Conservation (phyloP, 2,329 filamentous ascomycete genomes). For the Stagonosporopsis vannaccii region DNA sequence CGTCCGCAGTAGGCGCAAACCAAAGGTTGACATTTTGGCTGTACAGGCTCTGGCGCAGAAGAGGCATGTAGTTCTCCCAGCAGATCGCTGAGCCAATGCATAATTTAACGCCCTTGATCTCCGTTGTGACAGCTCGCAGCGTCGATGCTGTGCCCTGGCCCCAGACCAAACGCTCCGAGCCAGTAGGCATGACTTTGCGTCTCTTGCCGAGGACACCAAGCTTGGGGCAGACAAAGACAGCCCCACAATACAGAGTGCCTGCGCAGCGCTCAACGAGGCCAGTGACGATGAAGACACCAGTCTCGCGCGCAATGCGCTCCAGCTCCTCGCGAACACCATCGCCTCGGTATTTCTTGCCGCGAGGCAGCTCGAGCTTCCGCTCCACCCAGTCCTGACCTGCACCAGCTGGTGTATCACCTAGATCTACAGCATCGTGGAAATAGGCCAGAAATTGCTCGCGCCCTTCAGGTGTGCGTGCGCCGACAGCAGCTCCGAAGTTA, state of each 20-base stretch:
- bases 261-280: constrained; percentile 82
- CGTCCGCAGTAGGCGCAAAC: constrained; percentile 88
- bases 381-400: constrained; percentile 76
- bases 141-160: constrained; percentile 83
- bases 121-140: constrained; percentile 78
- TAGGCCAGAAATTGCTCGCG: constrained; percentile 84
- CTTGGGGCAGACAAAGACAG: constrained; percentile 80
- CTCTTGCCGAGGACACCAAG: constrained; percentile 81
- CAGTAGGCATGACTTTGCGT: constrained; percentile 93
- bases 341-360: constrained; percentile 61
- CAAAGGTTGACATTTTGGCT: constrained; percentile 91
- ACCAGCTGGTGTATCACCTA: constrained; percentile 78
- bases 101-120: constrained; percentile 78
- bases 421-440: constrained; percentile 79
- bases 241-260: constrained; percentile 84
- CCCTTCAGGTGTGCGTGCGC: constrained; percentile 70
- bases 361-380: constrained; percentile 62
- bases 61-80: constrained; percentile 97
- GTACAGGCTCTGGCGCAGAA: constrained; percentile 84
- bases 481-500: constrained; percentile 77
- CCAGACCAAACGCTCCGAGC: constrained; percentile 84
- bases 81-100: constrained; percentile 89
- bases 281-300: constrained; percentile 81
- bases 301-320: constrained; percentile 76
- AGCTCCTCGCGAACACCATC: constrained; percentile 82